Evolutionary conservation across 2,329 filamentous ascomycete genomes (phyloP), one percentile per base, ranked within the genome.

Genomic region (Penicillium sp.): DNA sequence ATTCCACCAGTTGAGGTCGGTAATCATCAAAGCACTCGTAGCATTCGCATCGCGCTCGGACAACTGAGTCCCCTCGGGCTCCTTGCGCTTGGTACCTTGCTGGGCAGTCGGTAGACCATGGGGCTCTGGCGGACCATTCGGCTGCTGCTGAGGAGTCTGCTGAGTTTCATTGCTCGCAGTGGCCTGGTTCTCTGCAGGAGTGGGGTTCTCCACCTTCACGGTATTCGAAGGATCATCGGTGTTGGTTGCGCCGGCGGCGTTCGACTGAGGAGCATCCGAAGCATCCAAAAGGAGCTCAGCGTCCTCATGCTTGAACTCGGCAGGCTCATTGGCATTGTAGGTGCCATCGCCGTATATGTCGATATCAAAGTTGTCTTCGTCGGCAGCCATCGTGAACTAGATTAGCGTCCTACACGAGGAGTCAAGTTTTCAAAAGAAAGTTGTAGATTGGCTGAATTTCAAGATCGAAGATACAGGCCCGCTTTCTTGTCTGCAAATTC

Each of bases 1-100:
- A 27, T 85, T 91, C 92, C 92, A 97, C 93, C 93, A 99, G 69
- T 88, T 87, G 9, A 99, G 77, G 41, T 97, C 93, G 2, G 89
- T 91, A 46, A 97, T 82, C 68, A 95, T 83, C 27, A 97, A 73
- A 0, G 91, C 90, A 19, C 83, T 77, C 4, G 80, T 83, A 2
- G 83, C 83, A 54, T 79, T 78, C 2, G 78, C 77, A 51, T 85
- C 82, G 77, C 66, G 1, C 4, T 35, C 33, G 7, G 33, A 14
- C 3, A 75, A 76, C 19, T 79, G 74, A 45, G 82, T 79, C 44
- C 22, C 22, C 22, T 80, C 77, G 16, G 68, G 66, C 52, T 81
- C 80, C 65, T 86, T 85, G 49, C 83, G 79, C 65, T 86, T 86
- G 39, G 76, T 73, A 31, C 80, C 81, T 61, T 83, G 80, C 51